phyloP scores from a whole-genome alignment of 768 basidiomycete genomes.

The Infundibulicybe gibba region DNA sequence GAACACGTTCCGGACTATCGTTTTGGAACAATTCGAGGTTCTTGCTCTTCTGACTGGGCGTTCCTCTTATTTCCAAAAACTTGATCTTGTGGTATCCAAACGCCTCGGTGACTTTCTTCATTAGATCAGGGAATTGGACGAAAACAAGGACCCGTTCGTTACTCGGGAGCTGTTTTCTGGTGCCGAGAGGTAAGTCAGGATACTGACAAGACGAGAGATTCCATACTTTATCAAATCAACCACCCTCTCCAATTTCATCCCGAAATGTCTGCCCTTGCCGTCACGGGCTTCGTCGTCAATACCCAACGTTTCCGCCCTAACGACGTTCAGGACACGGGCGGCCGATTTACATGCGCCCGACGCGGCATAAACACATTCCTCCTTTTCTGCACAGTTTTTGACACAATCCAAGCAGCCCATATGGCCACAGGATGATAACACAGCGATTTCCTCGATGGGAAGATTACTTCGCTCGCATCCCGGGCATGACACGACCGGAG shows the following conservation, averaged over 20 bases:
- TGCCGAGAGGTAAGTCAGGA: slow-evolving; percentile 5
- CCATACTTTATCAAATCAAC: slow-evolving; percentile 72
- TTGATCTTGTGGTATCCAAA: slow-evolving; percentile 67
- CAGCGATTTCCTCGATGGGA: slow-evolving; percentile 67
- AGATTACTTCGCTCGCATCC: slow-evolving; percentile 52
- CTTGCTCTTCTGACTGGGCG: slow-evolving; percentile 73
- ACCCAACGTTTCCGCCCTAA: slow-evolving; percentile 75
- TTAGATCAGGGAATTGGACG: slow-evolving; percentile 94
- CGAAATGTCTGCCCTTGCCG: slow-evolving; percentile 73
- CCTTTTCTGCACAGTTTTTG: slow-evolving; percentile 62
- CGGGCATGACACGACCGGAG: slow-evolving; percentile 60
- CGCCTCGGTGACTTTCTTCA: slow-evolving; percentile 86
- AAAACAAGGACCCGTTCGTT: slow-evolving; percentile 87
- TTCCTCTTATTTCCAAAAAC: slow-evolving; percentile 80
- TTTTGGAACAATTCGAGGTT: slow-evolving; percentile 86
- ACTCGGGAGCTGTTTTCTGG: slow-evolving; percentile 63
- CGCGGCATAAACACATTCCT: slow-evolving; percentile 76
- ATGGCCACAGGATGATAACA: slow-evolving; percentile 92
- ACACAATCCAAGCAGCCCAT: slow-evolving; percentile 80
- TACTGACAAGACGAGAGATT: background rate
- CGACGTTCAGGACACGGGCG: slow-evolving; percentile 78
- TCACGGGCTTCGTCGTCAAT: slow-evolving; percentile 75
- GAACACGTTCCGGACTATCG: slow-evolving; percentile 68
- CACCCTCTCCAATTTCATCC: slow-evolving; percentile 78
- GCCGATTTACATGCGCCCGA: slow-evolving; percentile 74